Evolutionary conservation across 116 monocot genomes (phyloP), one percentile per base, ranked within the genome.

Genomic region (Iris pallida): DNA sequence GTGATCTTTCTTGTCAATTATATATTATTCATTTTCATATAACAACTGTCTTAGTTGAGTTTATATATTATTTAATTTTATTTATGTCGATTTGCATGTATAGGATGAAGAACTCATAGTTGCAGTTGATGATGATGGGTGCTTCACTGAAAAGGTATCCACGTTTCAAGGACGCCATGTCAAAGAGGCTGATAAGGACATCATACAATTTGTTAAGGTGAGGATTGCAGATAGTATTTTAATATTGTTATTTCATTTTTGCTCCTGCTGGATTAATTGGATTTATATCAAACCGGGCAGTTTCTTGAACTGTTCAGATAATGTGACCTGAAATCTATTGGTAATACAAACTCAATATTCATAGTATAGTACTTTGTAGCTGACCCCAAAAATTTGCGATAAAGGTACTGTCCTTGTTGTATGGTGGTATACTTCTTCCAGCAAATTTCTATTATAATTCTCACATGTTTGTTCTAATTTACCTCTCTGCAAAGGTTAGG

Each of bases 101-200:
- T 71, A 97, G 98, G 83, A 63, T 70, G 83, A 84, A 57, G 86
- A 84, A 20, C 80, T 98, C 49, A 71, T 93, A 55, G 93, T 98
- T 65, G 85, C 98, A 55, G 90, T 98, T 82, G 90, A 98, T 92
- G 75, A 75, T 47, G 93, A 98, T 80, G 98, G 98, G 4, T 70
- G 90, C 78, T 98, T 98, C 47, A 98, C 77, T 54, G 74, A 84
- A 58, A 90, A 76, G 71, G 69, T 98, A 20, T 72, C 57, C 49
- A 83, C 88, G 44, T 92, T 87, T 59, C 56, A 53, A 4, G 97
- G 97, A 4, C 74, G 79, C 51, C 80, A 92, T 78, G 97, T 97
- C 16, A 97, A 97, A 68, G 92, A 92, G 77, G 92, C 92, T 40
- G 97, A 97, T 73, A 97, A 89, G 59, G 92, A 92, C 76, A 97